Evolutionary conservation across 805 yeast species (phyloP).

Genomic region (Ogataea polymorpha): DNA sequence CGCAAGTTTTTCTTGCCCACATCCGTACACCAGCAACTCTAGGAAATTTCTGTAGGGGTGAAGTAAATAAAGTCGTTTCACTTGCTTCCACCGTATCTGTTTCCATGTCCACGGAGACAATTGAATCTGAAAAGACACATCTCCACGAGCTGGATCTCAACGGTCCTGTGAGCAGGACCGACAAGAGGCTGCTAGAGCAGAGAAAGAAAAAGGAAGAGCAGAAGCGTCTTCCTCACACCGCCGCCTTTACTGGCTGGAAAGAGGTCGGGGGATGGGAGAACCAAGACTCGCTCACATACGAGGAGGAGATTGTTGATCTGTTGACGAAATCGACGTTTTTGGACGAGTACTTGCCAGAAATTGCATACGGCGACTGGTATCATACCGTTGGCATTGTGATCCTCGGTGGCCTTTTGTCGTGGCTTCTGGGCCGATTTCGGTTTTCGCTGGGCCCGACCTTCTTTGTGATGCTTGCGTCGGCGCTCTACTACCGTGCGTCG

Average conservation of each 20-base stretch:
- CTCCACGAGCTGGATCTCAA: constrained; percentile 21
- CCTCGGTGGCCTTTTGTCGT: constrained; percentile 67
- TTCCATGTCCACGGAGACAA: constrained; percentile 6
- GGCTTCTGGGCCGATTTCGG: constrained; percentile 72
- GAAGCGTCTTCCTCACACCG: constrained; percentile 50
- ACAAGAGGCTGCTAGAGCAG: constrained; percentile 17
- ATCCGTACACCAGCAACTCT: constrained; percentile 11
- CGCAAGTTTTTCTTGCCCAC: neutral
- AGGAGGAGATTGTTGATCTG: constrained; percentile 72
- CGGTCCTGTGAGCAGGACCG: constrained; percentile 29
- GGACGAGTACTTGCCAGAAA: constrained; percentile 73
- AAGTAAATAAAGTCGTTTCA: constrained; percentile 12
- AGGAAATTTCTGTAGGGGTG: constrained; percentile 9
- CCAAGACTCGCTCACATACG: constrained; percentile 57
- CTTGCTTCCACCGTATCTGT: constrained; percentile 6
- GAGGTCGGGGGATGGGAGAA: constrained; percentile 88
- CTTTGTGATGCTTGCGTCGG: constrained; percentile 57
- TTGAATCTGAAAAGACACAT: constrained; percentile 5
- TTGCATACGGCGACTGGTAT: constrained; percentile 92
- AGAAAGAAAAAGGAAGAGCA: constrained; percentile 17
- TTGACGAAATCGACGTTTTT: constrained; percentile 66
- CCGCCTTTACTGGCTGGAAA: constrained; percentile 88
- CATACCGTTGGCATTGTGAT: constrained; percentile 77
- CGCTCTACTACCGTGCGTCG: constrained; percentile 78
- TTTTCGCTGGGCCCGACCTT: constrained; percentile 81